These are phyloP conservation scores for Termitomyces sp. DNA, from an alignment of 768 basidiomycete species.

Conservation along the genomic window DNA sequence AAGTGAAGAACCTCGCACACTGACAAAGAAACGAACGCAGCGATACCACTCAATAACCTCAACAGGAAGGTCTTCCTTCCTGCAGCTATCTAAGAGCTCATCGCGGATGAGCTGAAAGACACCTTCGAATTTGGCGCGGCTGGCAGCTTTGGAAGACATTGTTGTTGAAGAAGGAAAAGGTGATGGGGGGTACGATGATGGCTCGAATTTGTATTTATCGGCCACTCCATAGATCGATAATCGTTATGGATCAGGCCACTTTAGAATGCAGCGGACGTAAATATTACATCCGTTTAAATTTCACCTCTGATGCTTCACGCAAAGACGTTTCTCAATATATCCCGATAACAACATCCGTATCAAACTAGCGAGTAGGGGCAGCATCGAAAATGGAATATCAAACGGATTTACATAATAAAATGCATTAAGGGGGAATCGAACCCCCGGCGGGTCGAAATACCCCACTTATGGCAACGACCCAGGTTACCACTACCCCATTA, in stretches of 20 bases:
- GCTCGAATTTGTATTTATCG: background rate
- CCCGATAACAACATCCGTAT: too few species aligned
- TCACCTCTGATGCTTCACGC: too few species aligned
- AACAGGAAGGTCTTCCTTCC: constrained; percentile 69
- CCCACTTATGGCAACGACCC: background rate
- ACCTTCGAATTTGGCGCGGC: constrained; percentile 60
- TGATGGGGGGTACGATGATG: background rate
- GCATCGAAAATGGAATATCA: too few species aligned
- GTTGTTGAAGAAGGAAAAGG: background rate
- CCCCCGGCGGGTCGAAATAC: constrained; percentile 73
- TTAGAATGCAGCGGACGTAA: background rate
- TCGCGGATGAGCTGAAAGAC: constrained; percentile 70
- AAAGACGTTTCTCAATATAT: too few species aligned
- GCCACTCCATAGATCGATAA: background rate
- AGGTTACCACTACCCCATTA: constrained; percentile 3
- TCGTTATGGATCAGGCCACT: constrained; percentile 1
- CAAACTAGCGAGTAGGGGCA: too few species aligned
- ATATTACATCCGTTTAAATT: too few species aligned
- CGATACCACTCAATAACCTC: constrained; percentile 86
- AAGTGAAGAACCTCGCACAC: background rate
- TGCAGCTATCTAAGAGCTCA: constrained; percentile 70
- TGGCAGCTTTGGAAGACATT: constrained; percentile 21
- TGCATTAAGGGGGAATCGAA: constrained; percentile 88
- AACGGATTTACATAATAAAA: too few species aligned
- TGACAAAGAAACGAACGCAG: constrained; percentile 44